Evolutionary conservation across 164 flowering plant species (phyloP).

Genomic region (Vitis amurensis): DNA sequence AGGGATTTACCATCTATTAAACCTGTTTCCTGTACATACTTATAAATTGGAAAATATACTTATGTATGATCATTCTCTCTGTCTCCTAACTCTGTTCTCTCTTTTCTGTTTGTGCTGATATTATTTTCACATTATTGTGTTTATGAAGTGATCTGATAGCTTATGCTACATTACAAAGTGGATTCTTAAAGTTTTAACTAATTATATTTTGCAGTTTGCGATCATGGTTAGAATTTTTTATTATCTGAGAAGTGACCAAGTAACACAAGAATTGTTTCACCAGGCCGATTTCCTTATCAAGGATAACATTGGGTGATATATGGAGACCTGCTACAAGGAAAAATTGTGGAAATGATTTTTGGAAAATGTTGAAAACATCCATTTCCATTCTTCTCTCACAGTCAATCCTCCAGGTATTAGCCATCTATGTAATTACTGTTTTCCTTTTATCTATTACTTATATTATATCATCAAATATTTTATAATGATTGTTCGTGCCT

Average conservation of each 20-base stretch:
- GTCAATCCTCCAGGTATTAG: constrained; percentile 78
- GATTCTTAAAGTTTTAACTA: neutral
- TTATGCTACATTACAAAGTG: neutral
- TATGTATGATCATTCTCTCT: too few species aligned
- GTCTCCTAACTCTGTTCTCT: too few species aligned
- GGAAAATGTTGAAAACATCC: constrained; percentile 71
- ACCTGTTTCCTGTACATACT: too few species aligned
- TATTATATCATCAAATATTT: neutral
- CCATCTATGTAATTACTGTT: neutral
- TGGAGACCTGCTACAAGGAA: constrained; percentile 85
- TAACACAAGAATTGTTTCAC: constrained; percentile 16
- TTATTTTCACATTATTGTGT: too few species aligned
- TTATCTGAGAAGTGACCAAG: constrained; percentile 3
- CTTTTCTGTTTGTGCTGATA: neutral
- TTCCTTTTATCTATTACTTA: neutral
- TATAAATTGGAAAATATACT: too few species aligned
- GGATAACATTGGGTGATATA: constrained; percentile 86
- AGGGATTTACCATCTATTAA: too few species aligned
- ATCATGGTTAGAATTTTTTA: neutral
- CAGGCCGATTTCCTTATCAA: constrained; percentile 80
- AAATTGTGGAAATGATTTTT: constrained; percentile 60
- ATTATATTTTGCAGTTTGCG: neutral
- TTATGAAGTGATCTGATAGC: too few species aligned
- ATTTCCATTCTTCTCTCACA: constrained; percentile 71
- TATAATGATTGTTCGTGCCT: neutral